A percentile compares a stretch with the other conserved stretches of the same genome.
These are phyloP conservation scores for Eutypa lata DNA, from an alignment of 2,329 filamentous ascomycete species.

Conservation along the genomic window DNA sequence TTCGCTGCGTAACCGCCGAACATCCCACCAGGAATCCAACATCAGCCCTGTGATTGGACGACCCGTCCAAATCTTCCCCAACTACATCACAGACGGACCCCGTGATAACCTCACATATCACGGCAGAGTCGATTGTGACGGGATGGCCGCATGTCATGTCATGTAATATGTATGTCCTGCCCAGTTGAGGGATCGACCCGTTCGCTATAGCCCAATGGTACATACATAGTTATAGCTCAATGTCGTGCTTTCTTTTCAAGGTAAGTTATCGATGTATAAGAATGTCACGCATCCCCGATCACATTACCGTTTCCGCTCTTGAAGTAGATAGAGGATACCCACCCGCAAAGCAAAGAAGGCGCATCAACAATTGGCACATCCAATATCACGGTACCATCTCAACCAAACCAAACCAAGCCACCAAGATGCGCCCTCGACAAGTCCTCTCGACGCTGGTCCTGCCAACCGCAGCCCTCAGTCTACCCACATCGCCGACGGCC, in stretches of 20 bases:
- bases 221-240: no score
- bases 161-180: no score
- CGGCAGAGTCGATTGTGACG: background rate
- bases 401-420: background rate
- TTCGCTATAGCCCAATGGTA: no score
- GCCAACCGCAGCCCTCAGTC: constrained; percentile 4
- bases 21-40: background rate
- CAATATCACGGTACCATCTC: background rate
- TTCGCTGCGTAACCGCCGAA: background rate
- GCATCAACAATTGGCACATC: no score
- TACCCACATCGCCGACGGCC: constrained; percentile 6
- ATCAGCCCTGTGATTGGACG: background rate
- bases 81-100: background rate
- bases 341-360: no score
- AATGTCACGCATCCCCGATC: background rate
- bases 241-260: no score
- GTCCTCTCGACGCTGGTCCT: constrained; percentile 11
- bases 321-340: background rate
- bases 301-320: background rate
- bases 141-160: background rate
- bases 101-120: background rate
- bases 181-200: background rate
- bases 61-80: background rate
- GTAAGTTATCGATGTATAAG: background rate
- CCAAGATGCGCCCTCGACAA: constrained; percentile 11